phyloP scores from a whole-genome alignment of 108 stramenopile genomes.

The Fragilariopsis cylindrus region DNA sequence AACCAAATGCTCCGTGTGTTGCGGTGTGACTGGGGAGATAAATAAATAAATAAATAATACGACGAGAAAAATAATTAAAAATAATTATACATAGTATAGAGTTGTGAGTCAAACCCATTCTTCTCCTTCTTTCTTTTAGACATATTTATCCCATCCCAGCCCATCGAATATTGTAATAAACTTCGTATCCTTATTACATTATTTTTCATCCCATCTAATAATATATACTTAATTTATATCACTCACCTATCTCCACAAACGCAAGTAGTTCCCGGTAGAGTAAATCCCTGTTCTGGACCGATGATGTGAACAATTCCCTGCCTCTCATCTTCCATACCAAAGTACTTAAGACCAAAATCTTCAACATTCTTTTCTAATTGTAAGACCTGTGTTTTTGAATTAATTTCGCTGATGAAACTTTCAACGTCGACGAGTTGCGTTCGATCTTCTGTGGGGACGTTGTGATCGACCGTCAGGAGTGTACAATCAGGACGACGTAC shows the following conservation, averaged over 20 bases:
- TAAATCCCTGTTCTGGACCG: conserved; percentile 96
- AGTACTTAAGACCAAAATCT: conserved; percentile 92
- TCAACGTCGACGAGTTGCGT: conserved; percentile 57
- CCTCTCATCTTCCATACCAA: conserved; percentile 92
- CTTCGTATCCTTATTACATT: too few species aligned
- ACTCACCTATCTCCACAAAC: conserved; percentile 84
- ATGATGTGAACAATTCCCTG: conserved; percentile 97
- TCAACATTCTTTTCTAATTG: conserved; percentile 81
- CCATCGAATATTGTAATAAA: too few species aligned
- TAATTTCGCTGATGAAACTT: conserved; percentile 83
- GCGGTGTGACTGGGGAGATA: conserved; percentile 70
- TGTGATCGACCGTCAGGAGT: conserved; percentile 94
- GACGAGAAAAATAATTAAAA: too few species aligned
- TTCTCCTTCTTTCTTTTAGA: too few species aligned
- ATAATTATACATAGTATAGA: too few species aligned
- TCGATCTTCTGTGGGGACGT: conserved; percentile 90
- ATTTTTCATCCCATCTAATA: too few species aligned
- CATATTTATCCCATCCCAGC: too few species aligned
- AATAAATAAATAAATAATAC: too few species aligned
- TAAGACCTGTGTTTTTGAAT: conserved; percentile 83
- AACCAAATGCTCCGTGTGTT: conserved; percentile 95
- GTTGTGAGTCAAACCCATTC: too few species aligned
- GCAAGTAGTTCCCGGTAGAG: conserved; percentile 86
- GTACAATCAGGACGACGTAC: conserved; percentile 94
- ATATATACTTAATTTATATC: too few species aligned